Conservation (phyloP, 1,284 basidiomycete genomes). For the Kwoniella shivajii region DNA sequence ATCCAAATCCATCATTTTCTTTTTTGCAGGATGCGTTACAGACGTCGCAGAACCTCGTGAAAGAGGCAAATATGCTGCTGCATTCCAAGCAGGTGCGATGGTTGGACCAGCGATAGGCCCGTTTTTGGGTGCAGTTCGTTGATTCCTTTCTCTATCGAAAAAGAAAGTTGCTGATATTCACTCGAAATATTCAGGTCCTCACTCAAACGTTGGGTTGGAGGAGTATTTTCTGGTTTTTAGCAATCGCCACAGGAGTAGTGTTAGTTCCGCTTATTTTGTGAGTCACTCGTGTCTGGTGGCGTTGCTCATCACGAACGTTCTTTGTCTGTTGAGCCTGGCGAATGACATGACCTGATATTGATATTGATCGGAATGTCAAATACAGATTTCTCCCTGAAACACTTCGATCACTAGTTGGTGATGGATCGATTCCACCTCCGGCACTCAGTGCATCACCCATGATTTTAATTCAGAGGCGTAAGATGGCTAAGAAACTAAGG, state of each 20-base stretch:
- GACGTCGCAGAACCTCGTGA: conserved; percentile 53
- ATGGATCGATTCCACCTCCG: conserved; percentile 52
- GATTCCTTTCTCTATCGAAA: background rate
- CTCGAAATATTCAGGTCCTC: conserved; percentile 23
- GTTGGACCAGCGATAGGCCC: conserved; percentile 35
- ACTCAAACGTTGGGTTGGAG: conserved; percentile 47
- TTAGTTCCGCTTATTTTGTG: conserved; percentile 40
- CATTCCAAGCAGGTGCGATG: conserved; percentile 43
- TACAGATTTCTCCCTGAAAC: conserved; percentile 46
- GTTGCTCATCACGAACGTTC: background rate
- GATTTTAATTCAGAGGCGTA: conserved; percentile 26
- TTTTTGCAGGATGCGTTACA: conserved; percentile 32
- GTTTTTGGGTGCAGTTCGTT: conserved; percentile 11
- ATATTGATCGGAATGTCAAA: background rate
- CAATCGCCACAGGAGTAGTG: conserved; percentile 37
- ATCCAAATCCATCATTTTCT: no score
- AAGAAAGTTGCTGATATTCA: conserved; percentile 18
- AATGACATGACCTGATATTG: background rate
- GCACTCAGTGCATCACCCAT: conserved; percentile 38
- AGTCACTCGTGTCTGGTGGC: conserved; percentile 1
- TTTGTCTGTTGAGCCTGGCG: background rate
- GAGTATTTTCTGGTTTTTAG: conserved; percentile 46
- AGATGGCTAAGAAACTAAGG: conserved; percentile 24
- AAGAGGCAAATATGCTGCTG: conserved; percentile 46
- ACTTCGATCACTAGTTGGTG: conserved; percentile 50